Percentiles rank a stretch among this genome's conserved stretches.
These are phyloP conservation scores for Brassica nigra DNA, from an alignment of 345 rosid species.

Conservation along the genomic window DNA sequence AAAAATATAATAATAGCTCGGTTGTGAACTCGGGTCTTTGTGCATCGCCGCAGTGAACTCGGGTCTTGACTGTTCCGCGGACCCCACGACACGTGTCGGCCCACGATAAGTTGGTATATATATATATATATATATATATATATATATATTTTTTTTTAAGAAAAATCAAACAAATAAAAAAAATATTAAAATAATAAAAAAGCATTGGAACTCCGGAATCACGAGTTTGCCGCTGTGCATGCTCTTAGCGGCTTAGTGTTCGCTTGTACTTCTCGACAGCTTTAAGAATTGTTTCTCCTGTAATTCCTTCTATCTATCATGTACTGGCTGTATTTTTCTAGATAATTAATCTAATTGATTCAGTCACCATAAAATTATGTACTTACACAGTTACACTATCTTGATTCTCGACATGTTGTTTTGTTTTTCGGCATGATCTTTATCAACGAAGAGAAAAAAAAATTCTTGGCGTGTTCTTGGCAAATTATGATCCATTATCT, in stretches of 20 bases:
- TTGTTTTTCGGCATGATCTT: background rate
- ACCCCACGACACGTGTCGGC: too few species aligned
- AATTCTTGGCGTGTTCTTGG: background rate
- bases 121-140: too few species aligned
- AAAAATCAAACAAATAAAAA: too few species aligned
- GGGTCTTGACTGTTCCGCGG: too few species aligned
- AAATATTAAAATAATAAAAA: too few species aligned
- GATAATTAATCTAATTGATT: background rate
- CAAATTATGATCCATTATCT: background rate
- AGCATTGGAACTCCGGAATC: too few species aligned
- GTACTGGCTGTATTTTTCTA: background rate
- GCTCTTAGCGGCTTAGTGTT: background rate
- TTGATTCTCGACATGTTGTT: background rate
- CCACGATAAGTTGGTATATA: too few species aligned
- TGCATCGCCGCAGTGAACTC: too few species aligned
- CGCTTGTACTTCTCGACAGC: background rate
- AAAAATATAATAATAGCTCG: too few species aligned
- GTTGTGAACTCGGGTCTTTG: too few species aligned
- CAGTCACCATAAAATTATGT: background rate
- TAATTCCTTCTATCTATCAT: background rate
- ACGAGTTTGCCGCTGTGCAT: too few species aligned
- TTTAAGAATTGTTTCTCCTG: background rate
- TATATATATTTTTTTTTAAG: too few species aligned
- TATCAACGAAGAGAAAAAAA: background rate
- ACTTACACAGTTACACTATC: background rate